Evolutionary conservation across 768 basidiomycete genomes (phyloP), one percentile per base, ranked within the genome.

Genomic region (Naganishia randhawae): DNA sequence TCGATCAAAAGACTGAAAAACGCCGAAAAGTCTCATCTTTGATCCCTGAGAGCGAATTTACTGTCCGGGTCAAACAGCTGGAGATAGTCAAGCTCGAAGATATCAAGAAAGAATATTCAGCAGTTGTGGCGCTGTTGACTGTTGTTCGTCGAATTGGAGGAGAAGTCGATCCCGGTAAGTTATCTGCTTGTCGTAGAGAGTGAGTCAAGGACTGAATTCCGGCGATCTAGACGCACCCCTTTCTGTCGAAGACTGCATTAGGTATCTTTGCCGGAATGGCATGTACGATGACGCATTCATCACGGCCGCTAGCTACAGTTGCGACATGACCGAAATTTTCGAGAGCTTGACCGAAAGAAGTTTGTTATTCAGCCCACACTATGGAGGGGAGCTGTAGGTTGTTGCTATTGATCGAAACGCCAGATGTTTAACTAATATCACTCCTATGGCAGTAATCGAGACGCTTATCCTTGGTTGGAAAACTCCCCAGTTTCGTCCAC

Each of bases 271-370:
- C 5, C 90, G 96, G 76, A 82, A 84, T 50, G 90, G 88, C 70
- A 84, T 85, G 71, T 94, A 90, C 79, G 89, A 87, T 72, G 82
- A 85, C 62, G 95, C 95, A 2, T 85, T 95, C 79, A 80, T 86
- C 6, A 85, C 87, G 32, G 93, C 91, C 2, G 84, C 85, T 37
- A 85, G 85, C 51, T 84, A 96, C 48, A 83, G 86, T 37, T 86
- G 92, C 48, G 91, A 96, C 77, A 90, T 97, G 89, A 86, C 87
- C 3, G 89, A 91, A 70, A 74, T 95, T 13, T 95, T 98, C 75
- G 85, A 85, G 48, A 84, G 86, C 70, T 81, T 98, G 70, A 87
- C 92, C 0, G 82, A 82, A 41, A 87, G 91, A 75, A 96, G 93
- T 78, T 79, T 94, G 53, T 86, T 88, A 67, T 81, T 96, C 50